Conservation (phyloP, 306 rosid genomes). For the Oxytropis ochrocephala region DNA sequence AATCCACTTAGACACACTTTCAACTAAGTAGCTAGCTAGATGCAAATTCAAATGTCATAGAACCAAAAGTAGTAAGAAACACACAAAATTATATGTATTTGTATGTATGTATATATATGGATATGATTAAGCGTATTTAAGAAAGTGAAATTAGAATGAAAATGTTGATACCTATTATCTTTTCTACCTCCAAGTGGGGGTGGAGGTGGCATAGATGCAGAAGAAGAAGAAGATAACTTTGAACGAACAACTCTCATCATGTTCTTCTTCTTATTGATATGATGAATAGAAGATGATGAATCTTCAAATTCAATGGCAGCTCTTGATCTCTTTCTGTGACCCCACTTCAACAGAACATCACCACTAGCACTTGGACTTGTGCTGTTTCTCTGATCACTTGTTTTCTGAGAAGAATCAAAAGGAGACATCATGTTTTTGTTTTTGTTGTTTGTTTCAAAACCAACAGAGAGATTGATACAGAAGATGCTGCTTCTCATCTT, state of each 20-base stretch:
- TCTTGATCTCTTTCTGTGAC: slow-evolving; percentile 55
- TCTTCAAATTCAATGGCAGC: slow-evolving; percentile 52
- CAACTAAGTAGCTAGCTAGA: not conserved
- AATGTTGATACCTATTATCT: slow-evolving; percentile 38
- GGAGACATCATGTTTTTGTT: slow-evolving; percentile 12
- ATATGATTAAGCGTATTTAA: not conserved
- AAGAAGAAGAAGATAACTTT: slow-evolving; percentile 19
- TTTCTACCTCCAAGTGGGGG: slow-evolving; percentile 40
- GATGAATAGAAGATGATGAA: slow-evolving; percentile 41
- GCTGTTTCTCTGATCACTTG: slow-evolving; percentile 22
- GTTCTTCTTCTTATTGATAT: slow-evolving; percentile 27
- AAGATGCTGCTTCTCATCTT: too few relatives aligned
- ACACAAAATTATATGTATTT: not conserved
- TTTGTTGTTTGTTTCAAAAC: too few relatives aligned
- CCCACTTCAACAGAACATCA: slow-evolving; percentile 65
- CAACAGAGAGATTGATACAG: too few relatives aligned
- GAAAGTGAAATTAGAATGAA: not conserved
- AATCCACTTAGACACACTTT: not conserved
- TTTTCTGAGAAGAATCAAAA: slow-evolving; percentile 28
- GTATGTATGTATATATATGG: not conserved
- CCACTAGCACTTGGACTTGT: slow-evolving; percentile 36
- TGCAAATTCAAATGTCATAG: not conserved
- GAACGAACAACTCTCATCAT: slow-evolving; percentile 2
- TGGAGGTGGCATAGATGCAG: slow-evolving; percentile 46
- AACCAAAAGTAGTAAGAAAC: too few relatives aligned